Evolutionary conservation across 1,284 basidiomycete species (phyloP).

Genomic region (Apiotrichum veenhuisii): DNA sequence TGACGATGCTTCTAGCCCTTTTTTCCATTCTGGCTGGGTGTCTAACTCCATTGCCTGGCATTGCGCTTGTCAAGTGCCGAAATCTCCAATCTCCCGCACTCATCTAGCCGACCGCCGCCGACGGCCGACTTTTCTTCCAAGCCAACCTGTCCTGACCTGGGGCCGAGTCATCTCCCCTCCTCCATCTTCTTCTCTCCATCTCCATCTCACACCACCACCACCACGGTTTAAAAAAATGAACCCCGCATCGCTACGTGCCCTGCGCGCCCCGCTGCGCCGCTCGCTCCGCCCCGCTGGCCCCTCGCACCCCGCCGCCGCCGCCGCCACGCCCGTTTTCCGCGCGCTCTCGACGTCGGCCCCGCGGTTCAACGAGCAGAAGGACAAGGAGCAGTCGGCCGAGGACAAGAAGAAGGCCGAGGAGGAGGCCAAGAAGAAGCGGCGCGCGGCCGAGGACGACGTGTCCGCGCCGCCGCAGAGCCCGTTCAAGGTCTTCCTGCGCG

Average conservation of each 20-base stretch:
- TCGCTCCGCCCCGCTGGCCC: not conserved
- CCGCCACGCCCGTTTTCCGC: not conserved
- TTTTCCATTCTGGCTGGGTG: too few species aligned
- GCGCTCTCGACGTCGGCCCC: not conserved
- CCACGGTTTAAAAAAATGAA: not conserved
- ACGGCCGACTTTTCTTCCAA: too few species aligned
- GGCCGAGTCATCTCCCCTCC: not conserved
- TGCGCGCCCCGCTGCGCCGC: constrained; percentile 4
- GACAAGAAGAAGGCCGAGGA: constrained; percentile 15
- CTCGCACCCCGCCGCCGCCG: not conserved
- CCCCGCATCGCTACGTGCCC: not conserved
- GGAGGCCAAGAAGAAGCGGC: constrained; percentile 13
- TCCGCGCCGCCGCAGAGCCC: constrained; percentile 70
- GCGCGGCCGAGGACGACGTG: constrained; percentile 23
- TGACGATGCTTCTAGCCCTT: too few species aligned
- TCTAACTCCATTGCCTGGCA: too few species aligned
- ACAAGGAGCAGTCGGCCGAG: constrained; percentile 12
- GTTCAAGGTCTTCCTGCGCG: constrained; percentile 93
- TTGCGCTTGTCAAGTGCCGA: too few species aligned
- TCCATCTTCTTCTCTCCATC: not conserved
- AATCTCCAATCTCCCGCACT: too few species aligned
- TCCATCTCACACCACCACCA: too few species aligned
- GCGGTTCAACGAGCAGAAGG: constrained; percentile 10
- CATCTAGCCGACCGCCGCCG: too few species aligned
- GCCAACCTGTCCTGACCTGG: too few species aligned